Conservation (phyloP, 345 rosid species). For the Pistacia integerrima region DNA sequence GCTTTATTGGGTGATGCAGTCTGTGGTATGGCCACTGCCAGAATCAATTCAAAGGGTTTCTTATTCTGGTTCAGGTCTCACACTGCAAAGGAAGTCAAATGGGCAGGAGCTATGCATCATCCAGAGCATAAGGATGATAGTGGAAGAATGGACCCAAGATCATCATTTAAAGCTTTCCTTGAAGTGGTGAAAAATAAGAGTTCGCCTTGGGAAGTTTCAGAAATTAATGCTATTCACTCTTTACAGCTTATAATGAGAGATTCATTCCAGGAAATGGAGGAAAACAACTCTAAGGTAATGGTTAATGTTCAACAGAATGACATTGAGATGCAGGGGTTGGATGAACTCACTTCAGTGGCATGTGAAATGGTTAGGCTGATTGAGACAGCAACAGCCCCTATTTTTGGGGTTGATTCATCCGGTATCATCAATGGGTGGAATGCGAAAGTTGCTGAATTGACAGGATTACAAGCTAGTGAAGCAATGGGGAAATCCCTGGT, state of each 20-base stretch:
- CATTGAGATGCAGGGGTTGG: slow-evolving; percentile 39
- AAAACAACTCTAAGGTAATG: slow-evolving; percentile 39
- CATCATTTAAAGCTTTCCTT: slow-evolving; percentile 80
- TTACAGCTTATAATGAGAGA: slow-evolving; percentile 78
- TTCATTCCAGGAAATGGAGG: slow-evolving; percentile 45
- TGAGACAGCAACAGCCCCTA: slow-evolving; percentile 84
- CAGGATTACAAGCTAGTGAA: slow-evolving; percentile 57
- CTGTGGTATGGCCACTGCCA: slow-evolving; percentile 85
- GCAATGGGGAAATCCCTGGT: slow-evolving; percentile 79
- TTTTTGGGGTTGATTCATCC: slow-evolving; percentile 76
- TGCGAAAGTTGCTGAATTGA: slow-evolving; percentile 68
- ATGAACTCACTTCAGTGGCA: slow-evolving; percentile 67
- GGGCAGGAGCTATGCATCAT: slow-evolving; percentile 93
- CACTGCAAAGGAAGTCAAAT: slow-evolving; percentile 69
- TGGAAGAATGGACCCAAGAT: slow-evolving; percentile 76
- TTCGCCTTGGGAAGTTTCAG: slow-evolving; percentile 79
- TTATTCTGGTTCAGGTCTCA: slow-evolving; percentile 93
- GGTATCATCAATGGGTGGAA: slow-evolving; percentile 91
- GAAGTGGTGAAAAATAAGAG: slow-evolving; percentile 79
- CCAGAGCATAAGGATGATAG: slow-evolving; percentile 63
- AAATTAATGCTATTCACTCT: slow-evolving; percentile 82
- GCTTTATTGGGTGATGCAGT: slow-evolving; percentile 68
- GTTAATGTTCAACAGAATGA: slow-evolving; percentile 28
- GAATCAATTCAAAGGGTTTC: slow-evolving; percentile 65
- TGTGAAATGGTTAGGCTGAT: slow-evolving; percentile 89